Conservation (phyloP, 805 yeast genomes). For the Scheffersomyces lignosus region DNA sequence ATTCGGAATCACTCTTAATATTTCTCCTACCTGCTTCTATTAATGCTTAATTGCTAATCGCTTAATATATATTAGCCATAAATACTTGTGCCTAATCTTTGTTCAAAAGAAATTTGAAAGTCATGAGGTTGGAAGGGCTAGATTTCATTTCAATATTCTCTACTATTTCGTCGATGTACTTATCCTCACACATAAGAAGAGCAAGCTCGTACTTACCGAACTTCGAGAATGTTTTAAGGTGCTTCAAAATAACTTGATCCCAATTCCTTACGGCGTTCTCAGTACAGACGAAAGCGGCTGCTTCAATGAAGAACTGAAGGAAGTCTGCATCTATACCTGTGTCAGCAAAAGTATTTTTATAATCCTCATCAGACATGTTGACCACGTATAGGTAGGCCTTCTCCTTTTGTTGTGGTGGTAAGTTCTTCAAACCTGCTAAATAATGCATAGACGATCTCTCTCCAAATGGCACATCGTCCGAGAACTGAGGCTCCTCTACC, state of each 20-base stretch:
- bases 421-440: slow-evolving; percentile 22
- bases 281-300: slow-evolving; percentile 25
- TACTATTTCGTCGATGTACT: no score
- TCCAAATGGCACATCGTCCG: slow-evolving; percentile 9
- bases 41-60: no score
- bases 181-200: no score
- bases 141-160: no score
- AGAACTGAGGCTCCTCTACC: background rate
- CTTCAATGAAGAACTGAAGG: slow-evolving; percentile 47
- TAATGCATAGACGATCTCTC: slow-evolving; percentile 25
- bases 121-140: no score
- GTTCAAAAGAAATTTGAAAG: no score
- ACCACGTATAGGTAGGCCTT: slow-evolving; percentile 40
- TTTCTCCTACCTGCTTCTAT: no score
- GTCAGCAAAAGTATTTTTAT: slow-evolving; percentile 30
- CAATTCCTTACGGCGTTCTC: slow-evolving; percentile 10
- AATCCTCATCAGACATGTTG: slow-evolving; percentile 20
- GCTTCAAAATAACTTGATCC: slow-evolving; percentile 12
- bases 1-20: slow-evolving; percentile 6
- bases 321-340: slow-evolving; percentile 53
- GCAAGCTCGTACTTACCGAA: no score
- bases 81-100: no score
- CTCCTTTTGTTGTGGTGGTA: slow-evolving; percentile 24
- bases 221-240: no score
- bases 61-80: background rate